Conservation (phyloP, 2,329 filamentous ascomycete genomes). For the Fusarium praegraminearum region DNA sequence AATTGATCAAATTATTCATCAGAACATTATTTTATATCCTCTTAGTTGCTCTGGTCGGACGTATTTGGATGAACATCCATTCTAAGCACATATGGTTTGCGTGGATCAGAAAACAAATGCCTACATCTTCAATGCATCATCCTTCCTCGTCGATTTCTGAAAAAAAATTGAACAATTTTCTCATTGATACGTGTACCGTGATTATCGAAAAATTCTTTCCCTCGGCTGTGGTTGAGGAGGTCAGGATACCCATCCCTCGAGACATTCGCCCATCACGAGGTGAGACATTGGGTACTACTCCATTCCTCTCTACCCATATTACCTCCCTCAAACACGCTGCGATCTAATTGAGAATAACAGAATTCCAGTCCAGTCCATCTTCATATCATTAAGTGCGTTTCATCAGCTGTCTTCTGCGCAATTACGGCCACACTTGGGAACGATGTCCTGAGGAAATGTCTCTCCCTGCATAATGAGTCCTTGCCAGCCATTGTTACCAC, state of each 20-base stretch:
- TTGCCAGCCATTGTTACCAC: conserved; percentile 11
- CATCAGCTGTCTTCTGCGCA: not conserved
- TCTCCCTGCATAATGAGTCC: conserved; percentile 25
- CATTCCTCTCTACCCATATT: conserved; percentile 34
- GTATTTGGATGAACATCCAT: no score
- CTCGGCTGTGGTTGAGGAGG: fast-evolving
- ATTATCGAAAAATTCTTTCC: fast-evolving
- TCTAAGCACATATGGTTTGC: no score
- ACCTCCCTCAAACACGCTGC: conserved; percentile 27
- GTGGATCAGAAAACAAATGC: no score
- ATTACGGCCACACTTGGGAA: conserved; percentile 14
- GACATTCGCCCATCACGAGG: not conserved
- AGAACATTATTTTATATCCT: no score
- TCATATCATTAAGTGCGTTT: conserved; percentile 1
- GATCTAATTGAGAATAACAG: not conserved
- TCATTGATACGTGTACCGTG: fast-evolving
- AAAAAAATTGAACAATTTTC: fast-evolving
- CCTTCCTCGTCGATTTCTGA: not conserved
- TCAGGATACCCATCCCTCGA: not conserved
- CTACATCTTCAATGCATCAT: no score
- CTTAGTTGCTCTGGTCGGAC: no score
- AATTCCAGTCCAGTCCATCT: conserved; percentile 6
- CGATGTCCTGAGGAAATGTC: not conserved
- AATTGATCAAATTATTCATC: not conserved
- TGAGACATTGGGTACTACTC: conserved; percentile 38